Base-by-base conservation (phyloP, 2,329 filamentous ascomycete genomes). In the Aspergillus glaucus region DNA sequence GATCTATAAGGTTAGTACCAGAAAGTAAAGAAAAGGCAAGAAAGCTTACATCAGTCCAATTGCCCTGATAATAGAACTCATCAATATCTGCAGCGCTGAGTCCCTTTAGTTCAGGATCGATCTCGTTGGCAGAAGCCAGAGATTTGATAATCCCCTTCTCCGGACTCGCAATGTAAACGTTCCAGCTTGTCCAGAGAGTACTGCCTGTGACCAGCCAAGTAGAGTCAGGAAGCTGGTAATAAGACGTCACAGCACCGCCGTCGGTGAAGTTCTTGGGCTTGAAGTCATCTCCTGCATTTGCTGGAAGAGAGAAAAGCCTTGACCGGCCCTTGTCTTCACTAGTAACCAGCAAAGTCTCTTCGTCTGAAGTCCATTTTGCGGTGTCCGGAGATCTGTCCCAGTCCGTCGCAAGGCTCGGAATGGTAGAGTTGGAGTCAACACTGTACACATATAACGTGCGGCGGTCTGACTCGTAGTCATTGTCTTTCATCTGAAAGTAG, bases 401-500 rank as follows among this genome's bases (percentile, higher is more conserved):
- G 44, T 67, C 52, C 37, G 58, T 63, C 3, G 69, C 68, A 6
- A 75, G 51, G 19, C 61, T 55, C 2, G 60, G 62, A 45, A 79
- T 60, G 44, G 63, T 67, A 48, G 63, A 53, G 45, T 66, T 54
- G 2, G 61, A 61, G 49, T 61, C 60, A 44, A 70, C 50, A 12
- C 62, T 61, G 41, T 71, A 65, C 39, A 74, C 61, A 51, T 76
- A 77, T 42, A 76, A 60, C 3, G 69, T 67, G 41, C 70, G 70
- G 65, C 86, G 86, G 71, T 95, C 89, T 14, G 85, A 81, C 67
- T 96, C 90, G 64, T 95, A 95, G 50, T 85, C 82, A 45, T 81
- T 76, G 48, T 79, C 79, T 54, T 80, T 79, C 90, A 94, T 95
- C 52, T 87, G 82, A 26, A 88, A 76, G 64, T 94, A 95, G 1